Conservation (phyloP, 805 yeast species). For the Suhomyces emberorum region DNA sequence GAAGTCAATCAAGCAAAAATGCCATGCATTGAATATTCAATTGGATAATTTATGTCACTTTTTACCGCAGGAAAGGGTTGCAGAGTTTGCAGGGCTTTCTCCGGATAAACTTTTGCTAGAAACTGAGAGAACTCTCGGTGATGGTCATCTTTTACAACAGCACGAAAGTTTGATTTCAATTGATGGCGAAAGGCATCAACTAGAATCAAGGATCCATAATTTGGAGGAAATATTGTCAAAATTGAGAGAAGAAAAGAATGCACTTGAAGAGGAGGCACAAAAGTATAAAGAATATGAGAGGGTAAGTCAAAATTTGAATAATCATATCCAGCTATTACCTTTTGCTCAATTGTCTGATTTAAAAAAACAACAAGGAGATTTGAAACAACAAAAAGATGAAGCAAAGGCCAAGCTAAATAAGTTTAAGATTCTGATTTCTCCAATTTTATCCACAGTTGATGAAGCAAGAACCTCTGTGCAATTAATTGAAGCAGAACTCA, state of each 20-base stretch:
- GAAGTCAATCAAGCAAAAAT: conserved; percentile 39
- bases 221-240: conserved; percentile 26
- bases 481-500: conserved; percentile 8
- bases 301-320: conserved; percentile 37
- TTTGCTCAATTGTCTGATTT: conserved; percentile 40
- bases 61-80: conserved; percentile 92
- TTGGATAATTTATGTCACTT: conserved; percentile 91
- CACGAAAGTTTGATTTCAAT: conserved; percentile 56
- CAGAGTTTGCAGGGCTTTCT: conserved; percentile 79
- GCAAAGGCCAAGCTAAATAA: conserved; percentile 31
- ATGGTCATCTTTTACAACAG: conserved; percentile 49
- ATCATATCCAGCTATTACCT: conserved; percentile 39
- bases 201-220: conserved; percentile 24
- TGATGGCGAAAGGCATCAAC: conserved; percentile 39
- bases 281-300: conserved; percentile 44
- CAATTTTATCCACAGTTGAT: conserved; percentile 17
- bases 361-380: conserved; percentile 26
- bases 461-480: conserved; percentile 6
- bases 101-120: conserved; percentile 72
- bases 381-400: conserved; percentile 33
- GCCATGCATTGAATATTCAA: conserved; percentile 65
- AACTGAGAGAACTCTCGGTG: conserved; percentile 77
- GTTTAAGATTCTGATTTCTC: conserved; percentile 21
- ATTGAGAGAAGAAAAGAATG: conserved; percentile 35
- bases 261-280: conserved; percentile 45